These are phyloP conservation scores for Chytridium lagenaria DNA, from an alignment of 371 early-diverging fungal genomes.

Conservation along the genomic window DNA sequence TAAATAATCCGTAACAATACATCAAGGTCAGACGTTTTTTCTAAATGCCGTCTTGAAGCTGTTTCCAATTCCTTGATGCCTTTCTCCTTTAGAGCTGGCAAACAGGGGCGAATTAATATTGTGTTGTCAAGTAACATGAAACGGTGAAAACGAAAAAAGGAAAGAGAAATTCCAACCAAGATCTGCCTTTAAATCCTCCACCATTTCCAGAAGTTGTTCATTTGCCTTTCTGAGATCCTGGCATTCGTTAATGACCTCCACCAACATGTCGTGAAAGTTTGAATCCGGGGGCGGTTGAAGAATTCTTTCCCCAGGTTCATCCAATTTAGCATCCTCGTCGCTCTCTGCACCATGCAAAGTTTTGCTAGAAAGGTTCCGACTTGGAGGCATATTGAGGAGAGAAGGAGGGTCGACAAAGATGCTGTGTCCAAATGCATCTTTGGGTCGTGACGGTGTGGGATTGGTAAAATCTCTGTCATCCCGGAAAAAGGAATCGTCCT, in stretches of 20 bases:
- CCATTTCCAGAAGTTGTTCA: slow-evolving; percentile 13
- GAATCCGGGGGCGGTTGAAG: background rate
- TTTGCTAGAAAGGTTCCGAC: background rate
- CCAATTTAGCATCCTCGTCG: background rate
- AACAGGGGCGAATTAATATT: background rate
- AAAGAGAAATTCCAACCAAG: slow-evolving; percentile 2
- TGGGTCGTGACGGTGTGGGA: background rate
- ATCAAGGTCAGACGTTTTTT: background rate
- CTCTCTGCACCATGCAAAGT: background rate
- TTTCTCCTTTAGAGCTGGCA: slow-evolving; percentile 11
- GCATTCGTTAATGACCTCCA: slow-evolving; percentile 39
- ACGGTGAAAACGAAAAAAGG: too few relatives aligned
- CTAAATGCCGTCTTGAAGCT: slow-evolving; percentile 15
- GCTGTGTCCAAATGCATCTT: background rate
- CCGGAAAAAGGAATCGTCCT: background rate
- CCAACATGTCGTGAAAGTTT: slow-evolving; percentile 33
- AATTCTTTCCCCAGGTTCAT: too few relatives aligned
- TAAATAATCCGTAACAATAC: background rate
- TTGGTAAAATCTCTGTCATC: background rate
- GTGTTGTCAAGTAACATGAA: background rate
- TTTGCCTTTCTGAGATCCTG: slow-evolving; percentile 29
- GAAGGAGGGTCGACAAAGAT: slow-evolving; percentile 5
- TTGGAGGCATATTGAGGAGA: background rate
- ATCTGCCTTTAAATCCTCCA: slow-evolving; percentile 10
- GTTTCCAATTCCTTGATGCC: slow-evolving; percentile 17